These are phyloP conservation scores for Fraxinus dipetala DNA, from an alignment of 305 asterid genomes.

Conservation along the genomic window DNA sequence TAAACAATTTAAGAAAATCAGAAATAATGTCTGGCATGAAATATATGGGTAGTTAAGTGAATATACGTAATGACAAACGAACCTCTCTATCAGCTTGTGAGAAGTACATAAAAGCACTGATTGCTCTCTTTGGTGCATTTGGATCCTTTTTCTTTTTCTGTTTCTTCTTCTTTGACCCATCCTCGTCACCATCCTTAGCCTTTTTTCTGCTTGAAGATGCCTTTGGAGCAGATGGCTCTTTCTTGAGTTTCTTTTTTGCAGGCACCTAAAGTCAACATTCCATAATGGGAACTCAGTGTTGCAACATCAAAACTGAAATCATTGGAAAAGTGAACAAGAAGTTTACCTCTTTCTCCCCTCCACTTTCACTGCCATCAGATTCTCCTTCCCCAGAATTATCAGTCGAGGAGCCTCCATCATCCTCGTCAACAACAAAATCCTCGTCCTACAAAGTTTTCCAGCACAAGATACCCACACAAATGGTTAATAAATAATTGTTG, in stretches of 20 bases:
- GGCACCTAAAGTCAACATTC: constrained; percentile 47
- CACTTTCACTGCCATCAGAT: constrained; percentile 76
- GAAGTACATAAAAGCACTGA: constrained; percentile 85
- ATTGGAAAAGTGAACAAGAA: not conserved
- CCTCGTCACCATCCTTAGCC: constrained; percentile 62
- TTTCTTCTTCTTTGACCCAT: constrained; percentile 71
- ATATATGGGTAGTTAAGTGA: not conserved
- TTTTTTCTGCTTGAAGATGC: constrained; percentile 63
- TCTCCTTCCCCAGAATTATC: constrained; percentile 92
- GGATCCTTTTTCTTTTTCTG: constrained; percentile 93
- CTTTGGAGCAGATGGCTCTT: constrained; percentile 61
- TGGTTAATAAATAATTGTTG: not conserved
- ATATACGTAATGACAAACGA: constrained; percentile 17
- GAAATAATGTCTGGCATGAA: not conserved
- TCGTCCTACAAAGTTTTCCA: constrained; percentile 51
- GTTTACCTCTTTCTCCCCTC: constrained; percentile 59
- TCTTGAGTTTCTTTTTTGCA: constrained; percentile 54
- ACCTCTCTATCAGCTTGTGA: constrained; percentile 88
- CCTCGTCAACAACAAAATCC: constrained; percentile 71
- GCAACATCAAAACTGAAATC: not conserved
- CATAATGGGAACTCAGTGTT: constrained; percentile 20
- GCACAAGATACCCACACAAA: not conserved
- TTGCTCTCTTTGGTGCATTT: constrained; percentile 87
- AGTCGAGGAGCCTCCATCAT: constrained; percentile 90
- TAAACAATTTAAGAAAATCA: not conserved